phyloP scores from a whole-genome alignment of 2,329 filamentous ascomycete species.

The Aspergillaceae sp. region DNA sequence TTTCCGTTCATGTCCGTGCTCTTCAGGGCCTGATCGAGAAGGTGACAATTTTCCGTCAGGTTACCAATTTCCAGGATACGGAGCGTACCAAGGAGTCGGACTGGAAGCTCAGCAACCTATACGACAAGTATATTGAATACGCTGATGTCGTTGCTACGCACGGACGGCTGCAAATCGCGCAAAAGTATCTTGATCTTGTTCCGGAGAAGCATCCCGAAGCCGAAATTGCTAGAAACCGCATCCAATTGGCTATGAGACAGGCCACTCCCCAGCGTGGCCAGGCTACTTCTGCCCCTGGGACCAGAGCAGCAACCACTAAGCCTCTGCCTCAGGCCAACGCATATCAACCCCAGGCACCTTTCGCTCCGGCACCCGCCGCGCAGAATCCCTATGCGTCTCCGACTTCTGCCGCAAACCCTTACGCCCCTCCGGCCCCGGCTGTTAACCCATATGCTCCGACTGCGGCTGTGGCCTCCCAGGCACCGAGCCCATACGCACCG shows the following conservation, averaged over 20 bases:
- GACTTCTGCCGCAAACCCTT: conserved; percentile 40
- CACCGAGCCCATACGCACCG: conserved; percentile 24
- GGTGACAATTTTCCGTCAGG: conserved; percentile 90
- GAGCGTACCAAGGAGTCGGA: conserved; percentile 63
- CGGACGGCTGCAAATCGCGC: conserved; percentile 74
- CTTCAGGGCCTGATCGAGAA: conserved; percentile 96
- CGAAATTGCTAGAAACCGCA: conserved; percentile 74
- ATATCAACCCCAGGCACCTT: conserved; percentile 29
- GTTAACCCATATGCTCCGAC: conserved; percentile 13
- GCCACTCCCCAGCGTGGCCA: conserved; percentile 35
- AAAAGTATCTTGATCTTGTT: conserved; percentile 84
- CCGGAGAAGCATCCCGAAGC: conserved; percentile 77
- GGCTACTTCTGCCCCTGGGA: conserved; percentile 32
- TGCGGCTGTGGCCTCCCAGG: conserved; percentile 8
- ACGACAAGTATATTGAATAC: conserved; percentile 94
- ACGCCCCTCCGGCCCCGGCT: conserved; percentile 38
- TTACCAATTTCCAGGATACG: conserved; percentile 79
- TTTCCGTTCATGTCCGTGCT: conserved; percentile 81
- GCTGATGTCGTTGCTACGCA: conserved; percentile 89
- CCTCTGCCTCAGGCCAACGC: conserved; percentile 31
- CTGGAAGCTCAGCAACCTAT: conserved; percentile 83
- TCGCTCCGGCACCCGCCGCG: conserved; percentile 25
- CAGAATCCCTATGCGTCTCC: conserved; percentile 33
- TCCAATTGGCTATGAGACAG: conserved; percentile 73
- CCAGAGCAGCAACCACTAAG: conserved; percentile 39